Base-by-base conservation (phyloP, 768 basidiomycete genomes). In the Suillus paluster region DNA sequence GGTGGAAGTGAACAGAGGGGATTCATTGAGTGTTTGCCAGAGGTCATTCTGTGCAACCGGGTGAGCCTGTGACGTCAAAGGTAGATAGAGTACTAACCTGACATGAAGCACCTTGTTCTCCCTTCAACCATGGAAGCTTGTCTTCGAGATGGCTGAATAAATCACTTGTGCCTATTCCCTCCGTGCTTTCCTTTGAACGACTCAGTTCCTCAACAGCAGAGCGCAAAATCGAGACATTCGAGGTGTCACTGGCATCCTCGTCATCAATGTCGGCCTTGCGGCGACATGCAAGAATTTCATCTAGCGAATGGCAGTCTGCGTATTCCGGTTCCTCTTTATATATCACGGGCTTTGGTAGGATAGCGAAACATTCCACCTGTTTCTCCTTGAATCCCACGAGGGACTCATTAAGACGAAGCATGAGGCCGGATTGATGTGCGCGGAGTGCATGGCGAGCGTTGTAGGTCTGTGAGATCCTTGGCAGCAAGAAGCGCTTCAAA, bases 401-500 rank as follows among this genome's bases (percentile, higher is more conserved):
- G 17, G 89, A 88, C 8, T 78, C 74, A 17, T 81, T 83, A 21
- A 93, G 78, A 64, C 79, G 83, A 5, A 75, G 70, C 21, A 92
- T 69, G 17, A 92, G 82, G 1, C 76, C 72, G 21, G 82, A 76
- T 55, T 91, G 90, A 67, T 92, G 89, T 7, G 77, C 70, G 58
- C 79, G 83, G 53, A 94, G 73, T 9, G 89, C 83, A 58, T 79
- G 80, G 36, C 91, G 85, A 10, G 91, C 90, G 33, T 83, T 71
- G 30, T 80, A 81, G 1, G 88, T 85, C 53, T 78, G 81, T 2
- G 82, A 72, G 12, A 94, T 81, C 36, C 85, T 85, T 5, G 91
- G 91, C 27, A 91, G 82, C 25, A 94, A 77, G 67, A 87, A 85
- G 39, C 85, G 84, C 91, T 93, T 62, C 17, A 4, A 53, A 23